A percentile compares a stretch with the other conserved stretches of the same genome.
Evolutionary conservation across 371 early-diverging fungal genomes (phyloP).

Genomic region (Mortierella sp.): DNA sequence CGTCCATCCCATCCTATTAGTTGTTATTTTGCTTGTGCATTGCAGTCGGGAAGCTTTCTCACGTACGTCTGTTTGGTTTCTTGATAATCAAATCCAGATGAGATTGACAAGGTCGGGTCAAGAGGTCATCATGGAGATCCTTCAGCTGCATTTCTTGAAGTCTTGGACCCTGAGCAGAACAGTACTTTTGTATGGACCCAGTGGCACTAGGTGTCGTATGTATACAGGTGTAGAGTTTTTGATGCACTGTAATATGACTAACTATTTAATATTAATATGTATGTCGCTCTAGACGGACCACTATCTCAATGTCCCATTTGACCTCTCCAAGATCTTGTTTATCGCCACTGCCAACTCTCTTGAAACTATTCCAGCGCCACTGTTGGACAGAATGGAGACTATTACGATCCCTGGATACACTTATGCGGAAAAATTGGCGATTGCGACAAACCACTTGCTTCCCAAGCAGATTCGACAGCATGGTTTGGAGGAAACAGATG

Average conservation of each 20-base stretch:
- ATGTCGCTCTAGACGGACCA: constrained; percentile 70
- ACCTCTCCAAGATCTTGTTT: constrained; percentile 86
- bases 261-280: background rate
- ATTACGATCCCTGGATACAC: constrained; percentile 88
- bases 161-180: constrained; percentile 92
- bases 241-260: background rate
- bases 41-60: no score
- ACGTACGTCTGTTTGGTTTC: background rate
- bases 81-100: constrained; percentile 62
- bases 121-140: constrained; percentile 83
- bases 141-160: constrained; percentile 87
- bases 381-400: constrained; percentile 91
- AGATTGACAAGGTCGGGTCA: constrained; percentile 85
- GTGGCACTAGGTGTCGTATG: no score
- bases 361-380: constrained; percentile 82
- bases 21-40: no score
- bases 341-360: constrained; percentile 89
- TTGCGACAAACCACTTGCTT: constrained; percentile 51
- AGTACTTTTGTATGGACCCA: constrained; percentile 60
- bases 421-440: constrained; percentile 77
- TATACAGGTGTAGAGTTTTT: no score
- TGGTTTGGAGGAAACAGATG: constrained; percentile 65
- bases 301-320: constrained; percentile 86
- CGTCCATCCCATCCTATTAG: no score
- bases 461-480: constrained; percentile 80